Conservation (phyloP, 2,329 filamentous ascomycete genomes). For the Colletotrichum limetticola region DNA sequence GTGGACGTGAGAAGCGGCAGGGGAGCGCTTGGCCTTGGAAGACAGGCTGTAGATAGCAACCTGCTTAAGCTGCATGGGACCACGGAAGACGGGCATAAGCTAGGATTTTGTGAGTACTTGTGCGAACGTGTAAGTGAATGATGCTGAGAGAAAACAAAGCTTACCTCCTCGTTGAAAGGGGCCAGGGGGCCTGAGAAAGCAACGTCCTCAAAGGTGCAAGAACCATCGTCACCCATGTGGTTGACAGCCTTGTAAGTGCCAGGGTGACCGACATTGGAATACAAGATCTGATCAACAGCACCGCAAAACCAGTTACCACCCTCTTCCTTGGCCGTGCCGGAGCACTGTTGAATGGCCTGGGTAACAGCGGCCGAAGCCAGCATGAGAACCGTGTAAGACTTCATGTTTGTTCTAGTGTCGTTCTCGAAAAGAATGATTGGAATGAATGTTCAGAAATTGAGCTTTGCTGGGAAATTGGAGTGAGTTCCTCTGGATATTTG, state of each 20-base stretch:
- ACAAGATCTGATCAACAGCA: conserved; percentile 71
- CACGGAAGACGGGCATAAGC: conserved; percentile 79
- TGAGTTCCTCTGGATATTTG: conserved; percentile 18
- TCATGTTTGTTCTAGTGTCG: conserved; percentile 42
- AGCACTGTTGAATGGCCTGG: conserved; percentile 49
- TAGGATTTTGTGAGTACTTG: conserved; percentile 43
- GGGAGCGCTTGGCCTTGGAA: conserved; percentile 43
- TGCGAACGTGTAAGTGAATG: not conserved
- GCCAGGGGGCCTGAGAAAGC: conserved; percentile 70
- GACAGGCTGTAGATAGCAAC: conserved; percentile 75
- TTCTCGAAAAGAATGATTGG: conserved; percentile 10
- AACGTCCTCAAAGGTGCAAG: conserved; percentile 64
- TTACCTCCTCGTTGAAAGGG: conserved; percentile 77
- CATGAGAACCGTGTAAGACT: conserved; percentile 40
- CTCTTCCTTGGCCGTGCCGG: conserved; percentile 47
- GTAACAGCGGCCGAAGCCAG: conserved; percentile 44
- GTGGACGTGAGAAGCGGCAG: conserved; percentile 41
- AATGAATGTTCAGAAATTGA: conserved; percentile 5
- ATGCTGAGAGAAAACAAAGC: conserved; percentile 39
- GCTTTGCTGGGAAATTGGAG: conserved; percentile 16
- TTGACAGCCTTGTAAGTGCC: conserved; percentile 75
- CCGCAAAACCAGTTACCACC: conserved; percentile 75
- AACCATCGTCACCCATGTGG: conserved; percentile 64
- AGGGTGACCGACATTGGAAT: conserved; percentile 67
- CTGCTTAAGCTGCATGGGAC: conserved; percentile 73